Percentiles rank a stretch among this genome's conserved stretches.
These are phyloP conservation scores for Monosporascus sp. DNA, from an alignment of 2,329 filamentous ascomycete genomes.

Conservation along the genomic window DNA sequence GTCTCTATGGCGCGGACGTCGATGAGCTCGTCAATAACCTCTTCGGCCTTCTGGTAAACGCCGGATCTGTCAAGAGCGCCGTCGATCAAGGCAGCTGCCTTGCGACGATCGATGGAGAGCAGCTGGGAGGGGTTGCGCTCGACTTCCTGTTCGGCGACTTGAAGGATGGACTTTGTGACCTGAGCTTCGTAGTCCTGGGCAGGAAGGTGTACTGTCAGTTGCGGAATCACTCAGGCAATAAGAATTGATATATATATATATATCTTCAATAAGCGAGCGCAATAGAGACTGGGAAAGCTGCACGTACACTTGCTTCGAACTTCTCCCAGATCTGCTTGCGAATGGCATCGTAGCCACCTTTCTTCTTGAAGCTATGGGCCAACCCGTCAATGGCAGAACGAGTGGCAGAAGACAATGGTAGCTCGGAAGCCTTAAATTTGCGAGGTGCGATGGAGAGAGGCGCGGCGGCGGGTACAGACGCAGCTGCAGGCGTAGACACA, in stretches of 20 bases:
- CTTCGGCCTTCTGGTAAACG: slow-evolving; percentile 67
- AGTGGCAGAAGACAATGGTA: slow-evolving; percentile 69
- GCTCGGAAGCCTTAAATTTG: slow-evolving; percentile 68
- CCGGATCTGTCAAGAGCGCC: slow-evolving; percentile 72
- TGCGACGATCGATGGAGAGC: slow-evolving; percentile 66
- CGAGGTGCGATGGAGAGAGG: slow-evolving; percentile 13
- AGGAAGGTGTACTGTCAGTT: neutral
- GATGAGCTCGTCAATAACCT: slow-evolving; percentile 62
- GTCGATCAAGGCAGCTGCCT: slow-evolving; percentile 70
- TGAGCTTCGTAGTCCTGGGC: slow-evolving; percentile 62
- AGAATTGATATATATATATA: too few relatives aligned
- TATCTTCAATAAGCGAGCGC: too few relatives aligned
- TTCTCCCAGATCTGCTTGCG: slow-evolving; percentile 73
- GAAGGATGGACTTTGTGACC: slow-evolving; percentile 60
- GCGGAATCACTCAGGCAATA: neutral
- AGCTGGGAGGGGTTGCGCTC: slow-evolving; percentile 68
- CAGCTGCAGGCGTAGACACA: slow-evolving; percentile 10
- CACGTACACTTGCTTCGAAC: slow-evolving; percentile 61
- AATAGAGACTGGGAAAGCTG: neutral
- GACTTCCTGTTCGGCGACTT: slow-evolving; percentile 67
- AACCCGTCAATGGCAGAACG: slow-evolving; percentile 68
- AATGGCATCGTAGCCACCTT: slow-evolving; percentile 73
- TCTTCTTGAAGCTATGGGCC: slow-evolving; percentile 80
- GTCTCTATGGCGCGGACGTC: slow-evolving; percentile 62
- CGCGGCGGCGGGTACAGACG: neutral